Base-by-base conservation (phyloP, 352 stramenopile species). In the Phytopythium oedochilum region DNA sequence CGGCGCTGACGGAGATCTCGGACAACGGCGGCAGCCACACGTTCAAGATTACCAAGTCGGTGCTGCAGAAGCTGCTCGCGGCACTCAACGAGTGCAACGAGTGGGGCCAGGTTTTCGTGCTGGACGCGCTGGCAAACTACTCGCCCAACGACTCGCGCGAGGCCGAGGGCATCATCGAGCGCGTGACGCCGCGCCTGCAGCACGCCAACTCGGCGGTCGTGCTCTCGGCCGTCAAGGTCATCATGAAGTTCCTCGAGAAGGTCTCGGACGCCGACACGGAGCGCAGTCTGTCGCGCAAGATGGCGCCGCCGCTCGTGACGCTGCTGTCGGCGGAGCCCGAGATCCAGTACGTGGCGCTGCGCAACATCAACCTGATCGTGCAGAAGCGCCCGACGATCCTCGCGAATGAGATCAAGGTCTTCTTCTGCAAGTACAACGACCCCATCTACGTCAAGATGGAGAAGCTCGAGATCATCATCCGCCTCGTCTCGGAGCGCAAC, bases 381-480 rank as follows among this genome's bases (percentile, higher is more conserved):
- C 97, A 99, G 67, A 99, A 99, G 73, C 82, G 94, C 10, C 95
- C 96, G 12, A 79, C 75, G 22, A 99, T 99, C 59, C 71, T 99
- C 15, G 88, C 98, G 55, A 97, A 97, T 61, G 88, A 96, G 72
- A 96, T 96, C 57, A 96, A 96, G 70, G 87, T 95, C 10, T 92
- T 99, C 75, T 99, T 99, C 64, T 99, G 97, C 89, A 99, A 99
- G 79, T 99, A 99, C 86, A 99, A 99, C 78, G 97, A 99, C 77
- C 97, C 97, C 49, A 92, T 94, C 59, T 94, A 94, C 67, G 83
- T 94, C 57, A 94, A 94, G 78, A 99, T 99, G 96, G 97, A 99
- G 70, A 99, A 99, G 71, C 82, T 99, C 14, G 97, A 99, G 71
- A 99, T 99, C 61, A 99, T 99, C 57, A 99, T 99, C 55, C 97